Conservation (phyloP, 768 basidiomycete genomes). For the Suillus americanus region DNA sequence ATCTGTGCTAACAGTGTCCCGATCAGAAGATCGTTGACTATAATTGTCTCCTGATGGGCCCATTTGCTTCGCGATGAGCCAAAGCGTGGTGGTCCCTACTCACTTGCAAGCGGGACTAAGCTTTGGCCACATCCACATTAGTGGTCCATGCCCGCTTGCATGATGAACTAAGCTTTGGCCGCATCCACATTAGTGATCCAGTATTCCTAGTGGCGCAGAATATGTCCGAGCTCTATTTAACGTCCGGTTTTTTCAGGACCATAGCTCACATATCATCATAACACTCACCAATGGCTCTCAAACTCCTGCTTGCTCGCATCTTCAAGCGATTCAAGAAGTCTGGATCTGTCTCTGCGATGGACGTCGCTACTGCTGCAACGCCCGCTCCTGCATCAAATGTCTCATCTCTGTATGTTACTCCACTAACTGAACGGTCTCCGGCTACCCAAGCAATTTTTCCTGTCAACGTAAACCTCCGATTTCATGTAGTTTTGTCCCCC, state of each 20-base stretch:
- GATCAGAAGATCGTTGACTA: neutral
- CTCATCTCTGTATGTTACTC: no score
- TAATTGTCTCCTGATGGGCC: neutral
- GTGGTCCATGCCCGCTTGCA: neutral
- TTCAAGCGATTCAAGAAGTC: neutral
- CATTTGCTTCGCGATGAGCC: neutral
- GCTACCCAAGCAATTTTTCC: neutral
- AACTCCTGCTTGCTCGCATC: neutral
- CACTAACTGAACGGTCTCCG: neutral
- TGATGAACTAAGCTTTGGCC: neutral
- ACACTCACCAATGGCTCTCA: neutral
- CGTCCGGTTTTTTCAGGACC: neutral
- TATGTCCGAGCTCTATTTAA: neutral
- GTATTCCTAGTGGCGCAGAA: neutral
- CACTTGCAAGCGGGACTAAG: neutral
- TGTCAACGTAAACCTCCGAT: neutral
- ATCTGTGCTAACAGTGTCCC: neutral
- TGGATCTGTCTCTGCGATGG: neutral
- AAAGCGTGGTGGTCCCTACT: neutral
- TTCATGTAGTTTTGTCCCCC: neutral
- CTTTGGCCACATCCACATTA: conserved; percentile 1
- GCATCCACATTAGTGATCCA: neutral
- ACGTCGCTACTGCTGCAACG: neutral
- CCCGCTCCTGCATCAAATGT: neutral
- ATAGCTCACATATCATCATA: neutral